A percentile compares a stretch with the other conserved stretches of the same genome.
Conservation (phyloP, 257 asterid genomes). For the Plantago ovata region DNA sequence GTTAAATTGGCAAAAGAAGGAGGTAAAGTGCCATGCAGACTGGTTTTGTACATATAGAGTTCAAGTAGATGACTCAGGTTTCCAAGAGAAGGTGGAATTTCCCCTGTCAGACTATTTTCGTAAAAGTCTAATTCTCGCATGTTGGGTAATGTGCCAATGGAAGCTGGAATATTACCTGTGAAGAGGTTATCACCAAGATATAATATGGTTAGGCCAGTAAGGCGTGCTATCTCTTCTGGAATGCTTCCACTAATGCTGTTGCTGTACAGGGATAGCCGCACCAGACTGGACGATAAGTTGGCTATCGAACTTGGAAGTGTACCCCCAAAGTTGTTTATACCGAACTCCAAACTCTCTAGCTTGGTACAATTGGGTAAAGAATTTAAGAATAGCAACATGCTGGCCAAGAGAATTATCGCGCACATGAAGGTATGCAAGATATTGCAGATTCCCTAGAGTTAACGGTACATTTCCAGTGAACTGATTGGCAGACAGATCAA, state of each 20-base stretch:
- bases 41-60: not conserved
- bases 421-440: not conserved
- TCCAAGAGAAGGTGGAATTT: slow-evolving; percentile 12
- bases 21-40: slow-evolving; percentile 7
- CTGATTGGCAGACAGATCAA: not conserved
- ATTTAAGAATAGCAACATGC: not conserved
- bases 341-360: not conserved
- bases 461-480: not conserved
- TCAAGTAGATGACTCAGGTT: not conserved
- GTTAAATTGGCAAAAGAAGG: slow-evolving; percentile 8
- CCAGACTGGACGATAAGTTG: slow-evolving; percentile 10
- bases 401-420: not conserved
- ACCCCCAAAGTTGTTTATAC: not conserved
- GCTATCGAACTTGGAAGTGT: not conserved
- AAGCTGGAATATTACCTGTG: slow-evolving; percentile 9
- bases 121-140: not conserved
- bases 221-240: slow-evolving; percentile 13
- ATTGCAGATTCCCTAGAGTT: not conserved
- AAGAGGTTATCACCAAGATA: not conserved
- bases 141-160: slow-evolving; percentile 2
- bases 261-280: not conserved
- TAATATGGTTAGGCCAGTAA: slow-evolving; percentile 2
- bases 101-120: slow-evolving; percentile 1
- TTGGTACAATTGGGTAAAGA: slow-evolving; percentile 5
- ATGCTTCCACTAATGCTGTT: slow-evolving; percentile 8